Conservation (phyloP, 2,329 filamentous ascomycete species). For the Podosphaera leucotricha region DNA sequence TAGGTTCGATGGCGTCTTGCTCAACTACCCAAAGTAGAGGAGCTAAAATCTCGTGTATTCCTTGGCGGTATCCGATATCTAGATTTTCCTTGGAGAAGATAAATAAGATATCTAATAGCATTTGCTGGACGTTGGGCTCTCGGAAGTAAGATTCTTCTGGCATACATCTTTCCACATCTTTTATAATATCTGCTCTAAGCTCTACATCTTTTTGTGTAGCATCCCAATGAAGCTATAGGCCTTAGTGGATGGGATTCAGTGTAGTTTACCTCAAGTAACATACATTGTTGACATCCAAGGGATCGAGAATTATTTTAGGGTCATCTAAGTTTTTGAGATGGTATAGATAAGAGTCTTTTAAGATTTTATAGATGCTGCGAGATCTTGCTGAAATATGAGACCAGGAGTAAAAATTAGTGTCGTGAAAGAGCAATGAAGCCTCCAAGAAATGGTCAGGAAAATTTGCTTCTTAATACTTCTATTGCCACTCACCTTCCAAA, state of each 20-base stretch:
- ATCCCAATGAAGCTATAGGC: conserved; percentile 65
- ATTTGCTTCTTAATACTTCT: not conserved
- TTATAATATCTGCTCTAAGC: conserved; percentile 67
- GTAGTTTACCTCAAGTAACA: conserved; percentile 6
- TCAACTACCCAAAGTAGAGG: conserved; percentile 71
- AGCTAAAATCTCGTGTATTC: conserved; percentile 91
- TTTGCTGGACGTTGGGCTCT: conserved; percentile 49
- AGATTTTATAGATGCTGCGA: conserved; percentile 48
- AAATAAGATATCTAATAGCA: conserved; percentile 75
- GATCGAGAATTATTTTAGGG: conserved; percentile 51
- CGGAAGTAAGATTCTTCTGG: conserved; percentile 85
- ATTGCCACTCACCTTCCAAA: conserved; percentile 52
- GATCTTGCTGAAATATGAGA: conserved; percentile 39
- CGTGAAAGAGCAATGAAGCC: conserved; percentile 62
- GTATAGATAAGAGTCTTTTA: conserved; percentile 52
- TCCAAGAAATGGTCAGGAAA: conserved; percentile 16
- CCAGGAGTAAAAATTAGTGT: conserved; percentile 43
- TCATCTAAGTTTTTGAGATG: conserved; percentile 71
- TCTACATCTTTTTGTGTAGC: conserved; percentile 65
- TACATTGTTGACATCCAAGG: conserved; percentile 58
- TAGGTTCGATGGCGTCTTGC: conserved; percentile 46
- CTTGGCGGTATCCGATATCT: conserved; percentile 74
- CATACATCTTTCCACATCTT: conserved; percentile 78
- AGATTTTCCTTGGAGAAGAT: conserved; percentile 87
- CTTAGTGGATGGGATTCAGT: conserved; percentile 18